A percentile compares a stretch with the other conserved stretches of the same genome.
Evolutionary conservation across 805 yeast species (phyloP).

Genomic region (Cyberlindnera sargentensis): DNA sequence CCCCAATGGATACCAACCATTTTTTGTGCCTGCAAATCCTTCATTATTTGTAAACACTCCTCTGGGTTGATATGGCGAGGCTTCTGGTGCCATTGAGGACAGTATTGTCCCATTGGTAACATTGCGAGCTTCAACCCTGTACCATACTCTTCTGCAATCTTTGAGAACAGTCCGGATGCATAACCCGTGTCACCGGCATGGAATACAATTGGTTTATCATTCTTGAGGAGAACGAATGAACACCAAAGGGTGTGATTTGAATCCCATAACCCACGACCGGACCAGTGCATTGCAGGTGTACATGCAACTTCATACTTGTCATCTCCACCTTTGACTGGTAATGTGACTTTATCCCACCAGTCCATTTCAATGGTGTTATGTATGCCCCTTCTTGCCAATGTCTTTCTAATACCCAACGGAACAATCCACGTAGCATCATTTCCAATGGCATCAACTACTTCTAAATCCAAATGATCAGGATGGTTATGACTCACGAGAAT

Average conservation of each 20-base stretch:
- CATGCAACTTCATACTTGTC: slow-evolving; percentile 74
- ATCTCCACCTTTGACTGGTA: slow-evolving; percentile 26
- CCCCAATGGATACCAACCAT: slow-evolving; percentile 96
- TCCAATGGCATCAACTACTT: slow-evolving; percentile 45
- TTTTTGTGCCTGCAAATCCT: slow-evolving; percentile 50
- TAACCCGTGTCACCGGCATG: slow-evolving; percentile 97
- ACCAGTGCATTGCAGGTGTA: slow-evolving; percentile 97
- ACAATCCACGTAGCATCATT: slow-evolving; percentile 75
- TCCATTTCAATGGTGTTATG: slow-evolving; percentile 66
- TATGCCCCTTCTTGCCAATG: slow-evolving; percentile 52
- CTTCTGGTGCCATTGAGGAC: slow-evolving; percentile 90
- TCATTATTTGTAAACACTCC: slow-evolving; percentile 65
- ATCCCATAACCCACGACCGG: slow-evolving; percentile 77
- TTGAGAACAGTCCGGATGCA: slow-evolving; percentile 59
- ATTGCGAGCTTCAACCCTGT: slow-evolving; percentile 54
- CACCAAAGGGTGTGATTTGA: slow-evolving; percentile 85
- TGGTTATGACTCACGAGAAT: slow-evolving; percentile 89
- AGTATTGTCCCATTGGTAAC: slow-evolving; percentile 91
- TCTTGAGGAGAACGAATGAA: slow-evolving; percentile 63
- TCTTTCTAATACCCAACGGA: slow-evolving; percentile 68
- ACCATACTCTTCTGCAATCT: slow-evolving; percentile 61
- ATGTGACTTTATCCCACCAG: slow-evolving; percentile 79
- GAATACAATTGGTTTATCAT: slow-evolving; percentile 66
- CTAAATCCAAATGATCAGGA: slow-evolving; percentile 85
- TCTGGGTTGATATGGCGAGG: slow-evolving; percentile 83